A percentile compares a stretch with the other conserved stretches of the same genome.
These are phyloP conservation scores for Kwoniella bestiolae DNA, from an alignment of 768 basidiomycete species.

Conservation along the genomic window DNA sequence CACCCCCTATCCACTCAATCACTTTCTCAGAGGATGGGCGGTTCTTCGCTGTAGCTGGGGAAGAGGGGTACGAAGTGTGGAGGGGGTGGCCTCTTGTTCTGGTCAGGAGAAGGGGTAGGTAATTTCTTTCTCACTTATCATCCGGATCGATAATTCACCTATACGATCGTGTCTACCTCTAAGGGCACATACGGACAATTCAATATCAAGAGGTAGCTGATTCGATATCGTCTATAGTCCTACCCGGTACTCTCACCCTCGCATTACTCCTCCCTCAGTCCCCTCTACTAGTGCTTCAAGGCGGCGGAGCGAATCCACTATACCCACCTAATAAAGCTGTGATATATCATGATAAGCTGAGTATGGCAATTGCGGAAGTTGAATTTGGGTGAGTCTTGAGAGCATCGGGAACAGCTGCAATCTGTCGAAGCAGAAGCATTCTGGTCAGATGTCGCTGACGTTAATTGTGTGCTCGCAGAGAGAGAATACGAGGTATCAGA, in stretches of 20 bases:
- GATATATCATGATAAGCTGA: constrained; percentile 53
- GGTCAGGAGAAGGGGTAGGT: constrained; percentile 45
- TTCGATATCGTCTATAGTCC: constrained; percentile 31
- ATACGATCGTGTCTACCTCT: no score
- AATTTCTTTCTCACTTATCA: neutral
- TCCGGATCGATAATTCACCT: no score
- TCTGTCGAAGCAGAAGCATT: no score
- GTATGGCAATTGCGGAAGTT: constrained; percentile 42
- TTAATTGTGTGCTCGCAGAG: constrained; percentile 25
- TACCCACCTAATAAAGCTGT: constrained; percentile 58
- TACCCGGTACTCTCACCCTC: constrained; percentile 49
- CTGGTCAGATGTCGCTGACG: no score
- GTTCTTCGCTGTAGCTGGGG: constrained; percentile 50
- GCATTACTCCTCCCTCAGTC: constrained; percentile 44
- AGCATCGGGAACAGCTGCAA: neutral
- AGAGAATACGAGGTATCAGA: constrained; percentile 41
- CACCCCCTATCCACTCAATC: constrained; percentile 47
- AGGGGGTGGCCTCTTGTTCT: constrained; percentile 40
- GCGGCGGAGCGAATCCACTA: constrained; percentile 54
- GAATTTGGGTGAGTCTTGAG: constrained; percentile 45
- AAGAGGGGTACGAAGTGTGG: constrained; percentile 55
- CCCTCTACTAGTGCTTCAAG: constrained; percentile 55
- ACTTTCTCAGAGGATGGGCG: constrained; percentile 45
- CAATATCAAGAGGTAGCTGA: neutral
- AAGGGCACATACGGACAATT: neutral